A percentile compares a stretch with the other conserved stretches of the same genome.
phyloP scores from a whole-genome alignment of 2,329 filamentous ascomycete genomes.

The Sporothrix sp. region DNA sequence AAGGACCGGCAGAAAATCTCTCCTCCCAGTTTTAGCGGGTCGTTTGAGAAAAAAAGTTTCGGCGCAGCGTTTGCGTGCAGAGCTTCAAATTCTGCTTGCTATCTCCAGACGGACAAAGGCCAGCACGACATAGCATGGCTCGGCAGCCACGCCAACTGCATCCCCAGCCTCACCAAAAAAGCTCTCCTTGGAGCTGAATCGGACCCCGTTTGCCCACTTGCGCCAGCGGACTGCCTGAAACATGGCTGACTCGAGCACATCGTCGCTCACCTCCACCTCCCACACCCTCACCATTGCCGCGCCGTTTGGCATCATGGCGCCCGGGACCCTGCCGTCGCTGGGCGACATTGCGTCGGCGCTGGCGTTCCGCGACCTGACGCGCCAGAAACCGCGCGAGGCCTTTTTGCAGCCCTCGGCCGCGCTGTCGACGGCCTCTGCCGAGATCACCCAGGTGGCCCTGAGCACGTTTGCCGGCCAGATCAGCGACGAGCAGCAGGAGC shows the following conservation, averaged over 20 bases:
- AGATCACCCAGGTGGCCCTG: slow-evolving; percentile 68
- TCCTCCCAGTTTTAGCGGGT: slow-evolving; percentile 7
- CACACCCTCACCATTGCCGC: slow-evolving; percentile 35
- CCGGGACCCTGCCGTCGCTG: slow-evolving; percentile 20
- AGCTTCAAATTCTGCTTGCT: not conserved
- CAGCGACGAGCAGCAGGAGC: slow-evolving; percentile 59
- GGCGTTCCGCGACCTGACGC: slow-evolving; percentile 47
- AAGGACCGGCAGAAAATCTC: not conserved
- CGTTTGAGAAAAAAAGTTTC: slow-evolving; percentile 8
- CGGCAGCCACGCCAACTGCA: not conserved
- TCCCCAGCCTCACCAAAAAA: too few relatives aligned
- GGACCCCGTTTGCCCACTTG: too few relatives aligned
- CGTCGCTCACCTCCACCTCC: slow-evolving; percentile 54
- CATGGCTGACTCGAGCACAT: slow-evolving; percentile 36
- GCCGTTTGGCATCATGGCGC: slow-evolving; percentile 16
- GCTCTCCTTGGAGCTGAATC: too few relatives aligned
- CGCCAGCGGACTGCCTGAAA: too few relatives aligned
- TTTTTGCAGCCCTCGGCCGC: slow-evolving; percentile 66
- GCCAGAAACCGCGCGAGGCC: slow-evolving; percentile 52
- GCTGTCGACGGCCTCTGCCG: slow-evolving; percentile 59
- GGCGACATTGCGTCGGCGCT: slow-evolving; percentile 29
- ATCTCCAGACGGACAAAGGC: not conserved
- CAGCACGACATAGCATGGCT: not conserved
- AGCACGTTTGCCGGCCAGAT: slow-evolving; percentile 69
- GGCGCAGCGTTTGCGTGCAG: not conserved